Evolutionary conservation across 345 rosid genomes (phyloP).

Genomic region (Citrus australasica): DNA sequence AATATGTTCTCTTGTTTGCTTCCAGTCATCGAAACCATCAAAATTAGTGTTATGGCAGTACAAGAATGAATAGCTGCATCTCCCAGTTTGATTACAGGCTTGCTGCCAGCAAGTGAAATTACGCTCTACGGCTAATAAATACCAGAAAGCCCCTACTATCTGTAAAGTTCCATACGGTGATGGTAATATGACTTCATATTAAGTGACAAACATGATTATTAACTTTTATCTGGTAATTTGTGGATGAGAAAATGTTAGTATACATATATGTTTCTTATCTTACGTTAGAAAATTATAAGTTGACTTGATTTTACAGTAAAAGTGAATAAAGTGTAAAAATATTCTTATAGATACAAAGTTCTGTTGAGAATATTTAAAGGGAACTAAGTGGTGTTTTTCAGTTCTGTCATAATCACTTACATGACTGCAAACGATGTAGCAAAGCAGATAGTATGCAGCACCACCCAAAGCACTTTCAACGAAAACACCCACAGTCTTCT

Average conservation of each 20-base stretch:
- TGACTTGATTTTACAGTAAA: no score
- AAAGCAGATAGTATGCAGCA: conserved; percentile 82
- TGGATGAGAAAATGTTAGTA: no score
- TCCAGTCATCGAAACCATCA: conserved; percentile 53
- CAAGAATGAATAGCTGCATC: conserved; percentile 43
- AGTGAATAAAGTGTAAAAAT: no score
- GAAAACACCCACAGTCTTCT: conserved; percentile 77
- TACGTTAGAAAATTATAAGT: no score
- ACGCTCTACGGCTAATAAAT: conserved; percentile 75
- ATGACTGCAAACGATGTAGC: conserved; percentile 90
- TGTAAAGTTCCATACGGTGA: conserved; percentile 22
- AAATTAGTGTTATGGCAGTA: conserved; percentile 60
- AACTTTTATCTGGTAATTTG: no score
- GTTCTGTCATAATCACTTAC: conserved; percentile 38
- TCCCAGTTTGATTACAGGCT: conserved; percentile 46
- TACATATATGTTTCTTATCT: no score
- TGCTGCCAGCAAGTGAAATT: conserved; percentile 65
- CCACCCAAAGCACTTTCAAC: conserved; percentile 86
- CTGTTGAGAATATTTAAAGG: background rate
- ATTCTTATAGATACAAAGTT: background rate
- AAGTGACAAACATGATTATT: background rate
- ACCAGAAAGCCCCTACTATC: conserved; percentile 88
- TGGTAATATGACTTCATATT: background rate
- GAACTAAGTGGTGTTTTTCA: background rate
- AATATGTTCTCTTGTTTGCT: conserved; percentile 32